Base-by-base conservation (phyloP, 345 rosid genomes). In the Arabis alpina region DNA sequence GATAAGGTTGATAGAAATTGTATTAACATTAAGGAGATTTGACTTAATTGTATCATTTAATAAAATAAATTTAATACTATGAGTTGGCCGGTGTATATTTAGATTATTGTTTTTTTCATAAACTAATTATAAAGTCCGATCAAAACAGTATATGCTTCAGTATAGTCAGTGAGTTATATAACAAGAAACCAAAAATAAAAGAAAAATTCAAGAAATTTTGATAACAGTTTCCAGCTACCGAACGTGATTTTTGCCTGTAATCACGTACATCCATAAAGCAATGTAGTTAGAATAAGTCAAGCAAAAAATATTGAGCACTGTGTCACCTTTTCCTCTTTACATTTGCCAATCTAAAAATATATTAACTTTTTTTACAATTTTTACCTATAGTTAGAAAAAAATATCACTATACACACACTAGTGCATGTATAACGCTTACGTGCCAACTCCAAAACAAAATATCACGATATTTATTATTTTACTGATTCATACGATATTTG, bases 221-320 rank as follows among this genome's bases (percentile, higher is more conserved):
- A 45, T 25, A 68, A 68, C 69, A 68, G 59, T 36, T 0, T 60
- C 34, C 74, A 75, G 78, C 74, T 34, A 68, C 47, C 7, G 42
- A 66, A 61, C 74, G 78, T 67, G 73, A 68, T 32, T 8, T 68
- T 61, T 3, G 78, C 64, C 78, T 75, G 73, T 53, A 75, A 75
- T 54, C 74, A 75, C 78, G 78, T 75, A 75, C 73, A 68, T 75
- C 69, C 73, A 68, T 44, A 60, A 68, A 74, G 73, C 78, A 44
- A 58, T 61, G 77, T 53, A 68, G 53, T 56, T 37, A 36, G 78
- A 75, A 75, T 37, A 68, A 75, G 78, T 68, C 74, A 67, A 67
- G 39, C 30, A 51, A 50, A 64, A 51, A 34, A 63, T 51, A 43
- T 67, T 12, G 74, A 68, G 69, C 74, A 56, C 23, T 61, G 73